phyloP scores from a whole-genome alignment of 371 early-diverging fungal species.

The Haplosporangium sp. region DNA sequence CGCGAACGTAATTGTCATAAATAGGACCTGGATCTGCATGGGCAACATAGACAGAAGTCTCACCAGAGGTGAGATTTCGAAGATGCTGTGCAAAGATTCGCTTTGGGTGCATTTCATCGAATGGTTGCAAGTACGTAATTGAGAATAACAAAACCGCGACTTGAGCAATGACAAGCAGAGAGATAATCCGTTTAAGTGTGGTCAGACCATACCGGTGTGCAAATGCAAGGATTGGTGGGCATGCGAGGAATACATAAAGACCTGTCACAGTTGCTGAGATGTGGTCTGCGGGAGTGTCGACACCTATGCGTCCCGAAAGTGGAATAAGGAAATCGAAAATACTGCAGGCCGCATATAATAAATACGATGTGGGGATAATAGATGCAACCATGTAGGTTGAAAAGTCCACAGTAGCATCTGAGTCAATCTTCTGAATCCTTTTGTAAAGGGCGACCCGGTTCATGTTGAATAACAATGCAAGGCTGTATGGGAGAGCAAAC shows the following conservation, averaged over 20 bases:
- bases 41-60: slow-evolving; percentile 66
- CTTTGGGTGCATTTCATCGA: slow-evolving; percentile 74
- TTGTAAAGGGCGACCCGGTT: neutral
- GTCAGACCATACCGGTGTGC: slow-evolving; percentile 65
- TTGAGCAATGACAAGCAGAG: slow-evolving; percentile 54
- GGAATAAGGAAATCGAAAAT: slow-evolving; percentile 79
- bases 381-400: slow-evolving; percentile 59
- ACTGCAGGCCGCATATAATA: slow-evolving; percentile 59
- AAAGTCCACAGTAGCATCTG: slow-evolving; percentile 7
- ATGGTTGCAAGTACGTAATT: slow-evolving; percentile 58
- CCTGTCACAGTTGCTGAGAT: slow-evolving; percentile 72
- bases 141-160: slow-evolving; percentile 43
- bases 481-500: slow-evolving; percentile 22
- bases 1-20: slow-evolving; percentile 57
- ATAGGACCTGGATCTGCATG: slow-evolving; percentile 74
- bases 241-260: slow-evolving; percentile 59
- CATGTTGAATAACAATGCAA: slow-evolving; percentile 23
- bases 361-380: slow-evolving; percentile 57
- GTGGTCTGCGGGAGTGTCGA: slow-evolving; percentile 72
- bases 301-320: slow-evolving; percentile 78
- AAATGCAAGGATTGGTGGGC: slow-evolving; percentile 64
- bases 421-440: neutral
- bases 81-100: slow-evolving; percentile 70
- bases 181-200: slow-evolving; percentile 55
- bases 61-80: slow-evolving; percentile 72